phyloP scores from a whole-genome alignment of 1,139 yeast genomes.

The Blastobotrys buckinghamii region DNA sequence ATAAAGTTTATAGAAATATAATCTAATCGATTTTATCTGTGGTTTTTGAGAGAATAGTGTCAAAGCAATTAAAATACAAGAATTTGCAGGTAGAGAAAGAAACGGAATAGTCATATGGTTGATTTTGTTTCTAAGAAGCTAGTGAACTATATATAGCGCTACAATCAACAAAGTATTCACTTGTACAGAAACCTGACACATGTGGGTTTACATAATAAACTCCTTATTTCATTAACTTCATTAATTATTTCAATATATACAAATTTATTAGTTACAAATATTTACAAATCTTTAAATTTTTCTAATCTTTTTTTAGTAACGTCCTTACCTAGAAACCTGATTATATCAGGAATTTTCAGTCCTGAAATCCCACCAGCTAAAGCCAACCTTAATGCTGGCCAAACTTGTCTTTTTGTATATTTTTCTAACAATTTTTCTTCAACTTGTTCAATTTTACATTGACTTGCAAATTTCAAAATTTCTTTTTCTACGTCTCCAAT shows the following conservation, averaged over 20 bases:
- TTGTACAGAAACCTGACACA: too few species aligned
- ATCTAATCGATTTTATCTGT: too few species aligned
- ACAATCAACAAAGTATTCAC: too few species aligned
- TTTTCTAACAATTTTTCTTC: background rate
- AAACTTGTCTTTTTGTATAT: conserved; percentile 37
- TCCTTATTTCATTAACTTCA: background rate
- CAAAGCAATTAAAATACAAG: too few species aligned
- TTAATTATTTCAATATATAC: too few species aligned
- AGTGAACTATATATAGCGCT: too few species aligned
- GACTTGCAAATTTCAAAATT: background rate
- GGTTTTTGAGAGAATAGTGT: too few species aligned
- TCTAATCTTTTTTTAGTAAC: conserved; percentile 2
- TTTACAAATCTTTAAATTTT: too few species aligned
- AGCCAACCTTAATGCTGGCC: conserved; percentile 60
- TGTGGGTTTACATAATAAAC: background rate
- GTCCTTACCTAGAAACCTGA: conserved; percentile 5
- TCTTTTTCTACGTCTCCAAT: background rate
- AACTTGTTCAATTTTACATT: background rate
- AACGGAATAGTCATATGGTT: background rate
- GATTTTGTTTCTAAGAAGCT: too few species aligned
- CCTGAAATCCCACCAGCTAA: conserved; percentile 74
- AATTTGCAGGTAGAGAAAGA: too few species aligned
- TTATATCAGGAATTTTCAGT: conserved; percentile 10
- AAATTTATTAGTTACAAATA: too few species aligned
- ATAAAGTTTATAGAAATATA: too few species aligned